Evolutionary conservation across 179 eudicot species (phyloP).

Genomic region (Amaranthus tricolor): DNA sequence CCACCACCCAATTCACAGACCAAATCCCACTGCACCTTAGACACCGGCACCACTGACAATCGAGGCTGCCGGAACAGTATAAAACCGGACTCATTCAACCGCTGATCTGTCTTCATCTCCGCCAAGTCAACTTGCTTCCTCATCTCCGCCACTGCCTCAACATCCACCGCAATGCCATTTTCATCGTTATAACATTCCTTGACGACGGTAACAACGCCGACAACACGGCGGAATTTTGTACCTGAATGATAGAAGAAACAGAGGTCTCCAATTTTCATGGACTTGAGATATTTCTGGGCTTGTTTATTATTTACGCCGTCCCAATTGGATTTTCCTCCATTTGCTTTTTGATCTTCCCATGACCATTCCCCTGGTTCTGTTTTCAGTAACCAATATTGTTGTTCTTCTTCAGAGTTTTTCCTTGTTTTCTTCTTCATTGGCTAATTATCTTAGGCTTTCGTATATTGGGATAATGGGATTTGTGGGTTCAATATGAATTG

Average conservation of each 20-base stretch:
- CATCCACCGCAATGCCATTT: constrained; percentile 47
- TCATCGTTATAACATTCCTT: constrained; percentile 55
- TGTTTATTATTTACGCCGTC: constrained; percentile 93
- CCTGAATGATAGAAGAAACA: constrained; percentile 97
- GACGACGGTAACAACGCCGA: constrained; percentile 78
- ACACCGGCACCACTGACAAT: constrained; percentile 79
- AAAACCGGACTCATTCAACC: constrained; percentile 53
- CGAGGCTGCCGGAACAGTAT: constrained; percentile 73
- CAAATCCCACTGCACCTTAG: constrained; percentile 55
- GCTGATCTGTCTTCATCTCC: constrained; percentile 70
- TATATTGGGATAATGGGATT: neutral
- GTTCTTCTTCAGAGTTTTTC: neutral
- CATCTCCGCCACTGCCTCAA: constrained; percentile 89
- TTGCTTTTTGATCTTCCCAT: constrained; percentile 80
- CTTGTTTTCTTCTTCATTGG: constrained; percentile 9
- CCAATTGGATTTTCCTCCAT: constrained; percentile 69
- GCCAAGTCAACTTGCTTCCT: constrained; percentile 60
- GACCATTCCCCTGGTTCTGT: constrained; percentile 89
- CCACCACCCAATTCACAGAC: constrained; percentile 88
- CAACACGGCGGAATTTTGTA: constrained; percentile 51
- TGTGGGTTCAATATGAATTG: neutral
- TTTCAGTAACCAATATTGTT: constrained; percentile 70
- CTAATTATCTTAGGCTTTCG: no score
- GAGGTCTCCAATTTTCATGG: constrained; percentile 59
- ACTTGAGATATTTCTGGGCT: constrained; percentile 72